These are phyloP conservation scores for Aspergillus funiculosus DNA, from an alignment of 495 filamentous ascomycete species.

Conservation along the genomic window DNA sequence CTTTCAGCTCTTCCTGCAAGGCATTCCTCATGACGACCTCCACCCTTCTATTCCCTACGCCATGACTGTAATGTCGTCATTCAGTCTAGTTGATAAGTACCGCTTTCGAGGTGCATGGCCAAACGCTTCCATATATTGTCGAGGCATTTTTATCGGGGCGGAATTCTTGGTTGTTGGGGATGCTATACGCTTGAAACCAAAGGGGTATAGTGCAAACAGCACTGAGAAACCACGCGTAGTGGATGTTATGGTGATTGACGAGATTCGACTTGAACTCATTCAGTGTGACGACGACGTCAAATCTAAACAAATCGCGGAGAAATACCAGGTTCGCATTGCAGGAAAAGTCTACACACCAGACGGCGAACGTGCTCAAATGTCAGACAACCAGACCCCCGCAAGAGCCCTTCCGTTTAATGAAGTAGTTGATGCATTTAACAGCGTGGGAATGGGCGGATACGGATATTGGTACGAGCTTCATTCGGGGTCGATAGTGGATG, in stretches of 20 bases:
- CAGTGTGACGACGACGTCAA: constrained; percentile 42
- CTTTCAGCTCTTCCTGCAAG: constrained; percentile 43
- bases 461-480: constrained; percentile 46
- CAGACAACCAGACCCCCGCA: constrained; percentile 18
- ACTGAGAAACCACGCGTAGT: constrained; percentile 21
- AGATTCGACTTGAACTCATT: constrained; percentile 43
- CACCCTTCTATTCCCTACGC: constrained; percentile 54
- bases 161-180: constrained; percentile 52
- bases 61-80: constrained; percentile 47
- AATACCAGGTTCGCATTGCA: constrained; percentile 35
- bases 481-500: constrained; percentile 29
- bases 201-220: constrained; percentile 14
- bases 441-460: constrained; percentile 39
- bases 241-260: constrained; percentile 49
- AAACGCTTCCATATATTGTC: constrained; percentile 42
- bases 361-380: constrained; percentile 22
- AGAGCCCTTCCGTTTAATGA: constrained; percentile 30
- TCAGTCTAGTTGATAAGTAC: constrained; percentile 46
- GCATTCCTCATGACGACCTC: constrained; percentile 31
- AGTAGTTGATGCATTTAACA: constrained; percentile 31
- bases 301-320: constrained; percentile 36
- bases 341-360: constrained; percentile 48
- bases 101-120: constrained; percentile 52
- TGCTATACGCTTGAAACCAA: constrained; percentile 45
- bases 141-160: constrained; percentile 51